Evolutionary conservation across 345 rosid genomes (phyloP).

Genomic region (Kandelia obovata): DNA sequence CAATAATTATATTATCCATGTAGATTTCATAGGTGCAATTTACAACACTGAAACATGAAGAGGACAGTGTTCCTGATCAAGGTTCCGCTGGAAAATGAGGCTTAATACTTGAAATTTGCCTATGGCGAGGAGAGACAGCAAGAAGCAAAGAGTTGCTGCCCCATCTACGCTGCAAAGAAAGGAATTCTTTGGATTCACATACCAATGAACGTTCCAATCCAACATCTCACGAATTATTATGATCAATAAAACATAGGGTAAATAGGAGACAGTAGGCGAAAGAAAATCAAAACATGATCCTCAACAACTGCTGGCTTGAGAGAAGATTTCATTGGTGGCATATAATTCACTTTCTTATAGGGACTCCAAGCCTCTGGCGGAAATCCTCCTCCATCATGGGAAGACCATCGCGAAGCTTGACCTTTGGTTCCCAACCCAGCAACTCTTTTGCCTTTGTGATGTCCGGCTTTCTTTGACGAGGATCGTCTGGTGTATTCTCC

Average conservation of each 20-base stretch:
- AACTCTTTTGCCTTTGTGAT: constrained; percentile 76
- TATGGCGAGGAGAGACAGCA: too few species aligned
- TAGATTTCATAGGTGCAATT: too few species aligned
- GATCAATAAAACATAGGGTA: background rate
- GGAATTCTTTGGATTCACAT: too few species aligned
- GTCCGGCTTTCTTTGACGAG: constrained; percentile 88
- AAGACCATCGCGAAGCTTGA: constrained; percentile 82
- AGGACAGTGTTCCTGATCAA: too few species aligned
- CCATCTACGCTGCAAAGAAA: too few species aligned
- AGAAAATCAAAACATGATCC: background rate
- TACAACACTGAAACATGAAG: too few species aligned
- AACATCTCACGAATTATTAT: too few species aligned
- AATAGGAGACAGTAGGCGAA: background rate
- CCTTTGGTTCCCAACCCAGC: constrained; percentile 89
- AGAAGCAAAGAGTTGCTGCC: too few species aligned
- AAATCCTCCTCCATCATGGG: constrained; percentile 96
- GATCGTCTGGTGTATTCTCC: constrained; percentile 96
- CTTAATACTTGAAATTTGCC: too few species aligned
- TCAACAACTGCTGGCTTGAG: background rate
- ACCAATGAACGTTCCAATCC: too few species aligned
- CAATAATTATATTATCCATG: too few species aligned
- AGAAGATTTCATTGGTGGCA: background rate
- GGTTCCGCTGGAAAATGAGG: too few species aligned
- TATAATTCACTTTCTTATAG: constrained; percentile 38
- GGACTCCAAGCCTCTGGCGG: constrained; percentile 64